phyloP scores from a whole-genome alignment of 805 yeast species.

The Clavispora santaluciae region DNA sequence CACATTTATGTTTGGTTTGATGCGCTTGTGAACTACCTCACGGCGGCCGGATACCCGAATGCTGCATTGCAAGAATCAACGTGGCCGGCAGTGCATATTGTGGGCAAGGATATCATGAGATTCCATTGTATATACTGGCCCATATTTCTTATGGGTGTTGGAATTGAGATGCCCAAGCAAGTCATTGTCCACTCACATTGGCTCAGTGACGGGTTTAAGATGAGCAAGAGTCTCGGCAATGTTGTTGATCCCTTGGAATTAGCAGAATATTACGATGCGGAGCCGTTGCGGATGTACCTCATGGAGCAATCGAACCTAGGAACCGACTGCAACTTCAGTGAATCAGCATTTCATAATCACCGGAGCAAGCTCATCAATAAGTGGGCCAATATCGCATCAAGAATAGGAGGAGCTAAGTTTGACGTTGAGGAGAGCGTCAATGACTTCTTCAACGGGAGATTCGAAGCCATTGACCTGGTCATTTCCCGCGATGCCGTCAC shows the following conservation, averaged over 20 bases:
- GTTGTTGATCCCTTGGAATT: constrained; percentile 86
- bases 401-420: constrained; percentile 72
- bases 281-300: constrained; percentile 68
- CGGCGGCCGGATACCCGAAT: constrained; percentile 55
- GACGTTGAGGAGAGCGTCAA: constrained; percentile 44
- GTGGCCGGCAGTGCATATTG: constrained; percentile 76
- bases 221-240: constrained; percentile 91
- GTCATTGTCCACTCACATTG: constrained; percentile 92
- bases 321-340: constrained; percentile 76
- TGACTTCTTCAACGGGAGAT: constrained; percentile 18
- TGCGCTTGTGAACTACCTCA: constrained; percentile 80
- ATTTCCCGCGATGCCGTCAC: constrained; percentile 12
- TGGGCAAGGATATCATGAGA: constrained; percentile 87
- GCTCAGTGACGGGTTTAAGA: constrained; percentile 83
- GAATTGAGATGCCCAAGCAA: constrained; percentile 60
- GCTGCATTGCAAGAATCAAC: constrained; percentile 17
- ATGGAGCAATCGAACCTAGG: constrained; percentile 71
- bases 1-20: constrained; percentile 95
- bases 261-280: constrained; percentile 60
- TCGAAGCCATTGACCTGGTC: constrained; percentile 20
- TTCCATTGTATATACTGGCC: constrained; percentile 97
- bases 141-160: constrained; percentile 79
- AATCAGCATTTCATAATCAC: constrained; percentile 44
- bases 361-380: constrained; percentile 73
- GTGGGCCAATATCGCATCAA: constrained; percentile 70